Evolutionary conservation across 441 rosid species (phyloP), one percentile per base, ranked within the genome.

Genomic region (Brassica balearica): DNA sequence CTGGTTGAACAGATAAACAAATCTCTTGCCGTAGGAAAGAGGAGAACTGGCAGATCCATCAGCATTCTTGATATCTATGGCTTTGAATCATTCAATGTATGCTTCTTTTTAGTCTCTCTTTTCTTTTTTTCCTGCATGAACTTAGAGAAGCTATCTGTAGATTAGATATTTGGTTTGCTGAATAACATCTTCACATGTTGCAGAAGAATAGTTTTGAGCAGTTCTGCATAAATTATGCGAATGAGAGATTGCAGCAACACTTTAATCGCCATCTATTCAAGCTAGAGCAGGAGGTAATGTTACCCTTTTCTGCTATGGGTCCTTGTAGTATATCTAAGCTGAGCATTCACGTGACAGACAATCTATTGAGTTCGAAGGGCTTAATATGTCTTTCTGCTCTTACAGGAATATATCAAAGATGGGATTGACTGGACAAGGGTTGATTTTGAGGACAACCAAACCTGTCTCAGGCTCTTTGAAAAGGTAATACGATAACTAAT

Each of bases 141-240:
- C 15, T 48, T 48, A 48, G 15, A 48, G 17, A 12, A 48, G 15
- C 69, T 62, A 62, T 27, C 46, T 43, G 27, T 32, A n/a, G 61
- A 27, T 25, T 43, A 43, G 58, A 62, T 62, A 36, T 27, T 41
- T 71, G 41, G 66, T 38, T 60, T 71, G 38, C 59, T 72, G 60
- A 51, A 53, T 69, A 63, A 75, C 76, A 29, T 73, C 65, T 53
- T 68, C 20, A 56, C 66, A 22, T 76, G 64, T 51, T 86, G 85
- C 92, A 95, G 99, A 91, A 87, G 27, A 93, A 95, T 83, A 95
- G 99, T 85, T 95, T 95, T 83, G 99, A 95, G 88, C 99, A 95
- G 80, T 94, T 94, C 76, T 94, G 98, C 80, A 94, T 94, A 83
- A 94, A 94, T 80, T 94, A 94, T 86, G 98, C 98, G 43, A 94